Percentiles rank a stretch among this genome's conserved stretches.
These are phyloP conservation scores for Trichosanthes truncata DNA, from an alignment of 306 rosid genomes.

Conservation along the genomic window DNA sequence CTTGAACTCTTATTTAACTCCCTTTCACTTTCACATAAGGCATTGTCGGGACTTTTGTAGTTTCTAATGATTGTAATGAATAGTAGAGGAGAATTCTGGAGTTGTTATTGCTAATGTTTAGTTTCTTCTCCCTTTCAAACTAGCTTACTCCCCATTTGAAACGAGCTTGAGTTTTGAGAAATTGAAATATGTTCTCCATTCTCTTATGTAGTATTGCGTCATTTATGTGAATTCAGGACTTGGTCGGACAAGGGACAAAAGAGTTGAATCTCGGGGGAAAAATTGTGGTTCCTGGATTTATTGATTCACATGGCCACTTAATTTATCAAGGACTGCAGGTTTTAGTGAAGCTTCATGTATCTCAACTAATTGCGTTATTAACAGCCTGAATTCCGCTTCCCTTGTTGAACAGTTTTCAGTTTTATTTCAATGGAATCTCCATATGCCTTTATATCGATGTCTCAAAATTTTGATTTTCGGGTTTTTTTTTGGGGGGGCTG, in stretches of 20 bases:
- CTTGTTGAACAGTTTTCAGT: not conserved
- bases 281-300: slow-evolving; percentile 77
- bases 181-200: not conserved
- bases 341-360: not conserved
- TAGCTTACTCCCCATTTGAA: not conserved
- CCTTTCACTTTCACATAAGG: not conserved
- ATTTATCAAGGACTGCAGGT: slow-evolving; percentile 73
- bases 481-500: not conserved
- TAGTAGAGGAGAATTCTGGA: not conserved
- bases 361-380: not conserved
- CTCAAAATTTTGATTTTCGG: not conserved
- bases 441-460: not conserved
- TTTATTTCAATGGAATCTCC: not conserved
- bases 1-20: not conserved
- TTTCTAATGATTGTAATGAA: not conserved
- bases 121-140: not conserved
- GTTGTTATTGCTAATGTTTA: not conserved
- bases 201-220: not conserved
- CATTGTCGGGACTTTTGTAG: not conserved
- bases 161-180: not conserved
- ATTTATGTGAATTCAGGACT: slow-evolving; percentile 33
- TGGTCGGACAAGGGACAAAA: slow-evolving; percentile 52
- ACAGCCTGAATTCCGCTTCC: not conserved
- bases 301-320: slow-evolving; percentile 78
- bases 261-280: slow-evolving; percentile 62